phyloP scores from a whole-genome alignment of 2,329 filamentous ascomycete species.

The Gaeumannomyces tritici region DNA sequence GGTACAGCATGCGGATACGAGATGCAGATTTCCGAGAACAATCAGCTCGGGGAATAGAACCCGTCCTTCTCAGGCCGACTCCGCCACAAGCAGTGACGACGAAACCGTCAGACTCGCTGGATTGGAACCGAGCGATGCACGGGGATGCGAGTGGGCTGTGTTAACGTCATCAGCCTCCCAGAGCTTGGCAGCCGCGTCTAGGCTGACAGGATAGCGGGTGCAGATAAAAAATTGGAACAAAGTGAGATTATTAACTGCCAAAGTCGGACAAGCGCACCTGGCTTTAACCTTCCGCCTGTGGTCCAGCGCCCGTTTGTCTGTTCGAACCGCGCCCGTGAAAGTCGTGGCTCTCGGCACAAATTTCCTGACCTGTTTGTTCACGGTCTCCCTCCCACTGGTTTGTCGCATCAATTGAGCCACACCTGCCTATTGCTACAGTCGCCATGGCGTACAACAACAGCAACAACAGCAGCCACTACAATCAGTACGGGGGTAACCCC shows the following conservation, averaged over 20 bases:
- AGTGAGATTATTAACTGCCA: neutral
- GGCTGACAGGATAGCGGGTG: neutral
- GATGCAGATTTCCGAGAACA: neutral
- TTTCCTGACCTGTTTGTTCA: neutral
- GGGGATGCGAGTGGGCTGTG: neutral
- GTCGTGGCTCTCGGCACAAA: neutral
- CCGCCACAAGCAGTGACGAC: neutral
- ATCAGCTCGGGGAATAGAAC: too few species aligned
- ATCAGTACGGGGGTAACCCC: conserved; percentile 54
- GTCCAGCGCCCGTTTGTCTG: neutral
- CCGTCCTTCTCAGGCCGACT: too few species aligned
- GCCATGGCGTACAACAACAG: conserved; percentile 45
- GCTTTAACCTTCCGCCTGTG: neutral
- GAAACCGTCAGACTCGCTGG: neutral
- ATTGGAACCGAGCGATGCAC: neutral
- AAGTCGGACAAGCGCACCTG: neutral
- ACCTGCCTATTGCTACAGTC: conserved; percentile 7
- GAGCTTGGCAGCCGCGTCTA: neutral
- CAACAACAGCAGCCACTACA: conserved; percentile 35
- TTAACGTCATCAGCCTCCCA: neutral
- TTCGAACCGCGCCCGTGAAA: neutral
- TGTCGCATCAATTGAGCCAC: neutral
- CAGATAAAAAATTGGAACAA: neutral
- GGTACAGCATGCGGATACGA: neutral
- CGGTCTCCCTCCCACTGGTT: neutral